Percentiles rank a stretch among this genome's conserved stretches.
Conservation (phyloP, 179 eudicot genomes). For the Amaranthus tricolor region DNA sequence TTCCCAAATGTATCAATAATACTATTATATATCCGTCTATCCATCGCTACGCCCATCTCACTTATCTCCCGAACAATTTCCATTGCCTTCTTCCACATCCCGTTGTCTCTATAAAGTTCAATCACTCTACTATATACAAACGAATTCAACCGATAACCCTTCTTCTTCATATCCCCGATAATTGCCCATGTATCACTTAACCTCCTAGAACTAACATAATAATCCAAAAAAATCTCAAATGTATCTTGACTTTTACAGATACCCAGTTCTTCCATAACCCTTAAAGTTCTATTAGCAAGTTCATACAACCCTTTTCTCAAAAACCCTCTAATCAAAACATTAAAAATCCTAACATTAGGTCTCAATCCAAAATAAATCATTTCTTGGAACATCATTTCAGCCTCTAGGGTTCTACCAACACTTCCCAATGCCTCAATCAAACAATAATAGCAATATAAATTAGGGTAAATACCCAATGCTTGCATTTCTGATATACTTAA, state of each 20-base stretch:
- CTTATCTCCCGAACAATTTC: slow-evolving; percentile 62
- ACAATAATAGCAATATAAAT: slow-evolving; percentile 43
- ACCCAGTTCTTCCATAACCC: slow-evolving; percentile 47
- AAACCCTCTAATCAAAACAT: slow-evolving; percentile 63
- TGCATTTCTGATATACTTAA: slow-evolving; percentile 61
- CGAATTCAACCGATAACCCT: slow-evolving; percentile 52
- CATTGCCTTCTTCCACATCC: slow-evolving; percentile 97
- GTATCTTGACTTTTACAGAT: slow-evolving; percentile 52
- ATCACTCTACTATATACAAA: slow-evolving; percentile 77
- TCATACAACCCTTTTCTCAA: slow-evolving; percentile 65
- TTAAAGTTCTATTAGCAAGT: slow-evolving; percentile 44
- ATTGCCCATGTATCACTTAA: slow-evolving; percentile 69
- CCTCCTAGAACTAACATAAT: slow-evolving; percentile 68
- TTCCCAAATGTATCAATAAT: slow-evolving; percentile 80
- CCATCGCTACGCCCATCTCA: slow-evolving; percentile 56
- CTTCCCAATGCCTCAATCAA: slow-evolving; percentile 58
- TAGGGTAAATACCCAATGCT: slow-evolving; percentile 54
- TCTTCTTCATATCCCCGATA: slow-evolving; percentile 62
- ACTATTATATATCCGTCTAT: slow-evolving; percentile 67
- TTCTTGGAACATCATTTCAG: slow-evolving; percentile 74
- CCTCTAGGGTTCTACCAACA: slow-evolving; percentile 76
- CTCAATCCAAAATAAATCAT: slow-evolving; percentile 52
- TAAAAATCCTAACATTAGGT: slow-evolving; percentile 51
- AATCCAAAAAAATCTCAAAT: slow-evolving; percentile 65
- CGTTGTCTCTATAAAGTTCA: slow-evolving; percentile 78